Evolutionary conservation across 179 eudicot species (phyloP), one percentile per base, ranked within the genome.

Genomic region (Vitellaria paradoxa): DNA sequence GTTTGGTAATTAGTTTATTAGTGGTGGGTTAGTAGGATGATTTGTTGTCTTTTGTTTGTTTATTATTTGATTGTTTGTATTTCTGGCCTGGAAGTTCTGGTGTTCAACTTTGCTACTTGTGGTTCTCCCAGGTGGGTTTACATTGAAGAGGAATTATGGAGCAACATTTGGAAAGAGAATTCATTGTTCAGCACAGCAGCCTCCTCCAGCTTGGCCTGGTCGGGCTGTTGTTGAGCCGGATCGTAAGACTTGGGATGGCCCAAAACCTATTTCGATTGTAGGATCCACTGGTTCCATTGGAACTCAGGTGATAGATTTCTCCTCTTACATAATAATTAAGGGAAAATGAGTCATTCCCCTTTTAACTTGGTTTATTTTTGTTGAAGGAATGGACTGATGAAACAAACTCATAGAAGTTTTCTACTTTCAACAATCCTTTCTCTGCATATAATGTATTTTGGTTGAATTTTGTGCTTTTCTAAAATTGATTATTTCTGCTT

Each of bases 231-330:
- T 42, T 0, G 96, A 91, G 66, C 88, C 93, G 60, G 88, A 79
- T 53, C 81, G 72, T 17, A 89, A 88, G 85, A 77, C 77, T 60
- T 94, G 99, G 99, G 91, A 91, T 60, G 98, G 98, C 64, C 99
- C 90, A 13, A 96, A 96, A 85, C 99, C 99, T 61, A 89, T 96
- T 23, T 88, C 99, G 21, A 81, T 96, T 55, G 87, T 96, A 84
- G 98, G 98, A 70, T 96, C 99, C 72, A 96, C 99, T 23, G 99
- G 99, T 62, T 94, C 98, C 69, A 96, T 96, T 79, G 99, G 99
- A 69, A 96, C 98, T 83, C 99, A 96, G 97, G 99, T 94, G 65
- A 82, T 72, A 46, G 17, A 53, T 21, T 26, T 66, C 74, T 20
- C 21, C 65, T 46, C 14, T 30, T 55, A 4, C 23, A 53, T 71